Conservation (phyloP, 116 monocot genomes). For the Zostera marina region DNA sequence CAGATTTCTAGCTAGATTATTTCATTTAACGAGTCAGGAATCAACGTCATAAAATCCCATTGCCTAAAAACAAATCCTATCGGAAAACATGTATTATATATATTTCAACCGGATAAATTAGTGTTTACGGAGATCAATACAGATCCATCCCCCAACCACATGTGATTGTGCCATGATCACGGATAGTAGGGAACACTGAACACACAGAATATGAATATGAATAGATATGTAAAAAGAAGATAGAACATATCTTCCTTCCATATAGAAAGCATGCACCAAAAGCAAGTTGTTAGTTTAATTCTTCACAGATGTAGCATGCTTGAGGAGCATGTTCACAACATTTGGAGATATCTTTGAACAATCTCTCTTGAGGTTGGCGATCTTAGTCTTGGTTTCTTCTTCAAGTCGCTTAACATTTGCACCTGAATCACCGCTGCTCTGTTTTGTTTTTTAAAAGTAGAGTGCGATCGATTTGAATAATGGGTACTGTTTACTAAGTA, state of each 20-base stretch:
- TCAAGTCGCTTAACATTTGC: slow-evolving; percentile 65
- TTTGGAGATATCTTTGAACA: slow-evolving; percentile 29
- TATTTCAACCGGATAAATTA: too few species aligned
- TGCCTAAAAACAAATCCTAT: too few species aligned
- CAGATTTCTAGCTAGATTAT: too few species aligned
- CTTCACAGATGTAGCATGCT: slow-evolving; percentile 57
- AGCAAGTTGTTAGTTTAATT: slow-evolving; percentile 12
- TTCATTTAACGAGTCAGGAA: too few species aligned
- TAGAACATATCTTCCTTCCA: neutral
- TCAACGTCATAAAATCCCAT: too few species aligned
- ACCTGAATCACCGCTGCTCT: slow-evolving; percentile 69
- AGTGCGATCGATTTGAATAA: neutral
- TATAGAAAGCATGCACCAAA: neutral
- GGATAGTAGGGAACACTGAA: too few species aligned
- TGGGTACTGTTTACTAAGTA: neutral
- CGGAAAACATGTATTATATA: too few species aligned
- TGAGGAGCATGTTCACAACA: slow-evolving; percentile 58
- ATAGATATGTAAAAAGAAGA: neutral
- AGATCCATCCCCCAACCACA: too few species aligned
- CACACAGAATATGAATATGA: too few species aligned
- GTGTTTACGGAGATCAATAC: too few species aligned
- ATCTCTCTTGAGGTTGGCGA: slow-evolving; percentile 25
- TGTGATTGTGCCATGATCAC: too few species aligned
- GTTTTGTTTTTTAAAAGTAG: neutral
- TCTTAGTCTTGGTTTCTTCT: slow-evolving; percentile 45